Conservation (phyloP, 2,329 filamentous ascomycete genomes). For the Trichoderma asperellum region DNA sequence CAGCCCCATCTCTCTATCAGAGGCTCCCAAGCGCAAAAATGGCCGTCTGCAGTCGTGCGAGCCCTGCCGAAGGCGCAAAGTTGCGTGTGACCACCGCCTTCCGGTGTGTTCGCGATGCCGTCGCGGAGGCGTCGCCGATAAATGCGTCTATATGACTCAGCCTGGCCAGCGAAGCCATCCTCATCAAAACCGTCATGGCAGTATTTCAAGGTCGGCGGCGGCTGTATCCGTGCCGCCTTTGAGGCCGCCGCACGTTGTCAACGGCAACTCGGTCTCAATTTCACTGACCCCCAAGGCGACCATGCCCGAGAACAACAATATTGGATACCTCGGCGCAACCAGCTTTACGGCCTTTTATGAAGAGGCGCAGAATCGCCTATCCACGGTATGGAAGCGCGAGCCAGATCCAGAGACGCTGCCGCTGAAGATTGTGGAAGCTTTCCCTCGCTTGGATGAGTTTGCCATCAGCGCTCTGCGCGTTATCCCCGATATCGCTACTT, state of each 20-base stretch:
- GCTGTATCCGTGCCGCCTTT: not conserved
- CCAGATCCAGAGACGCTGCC: conserved; percentile 4
- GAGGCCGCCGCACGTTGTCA: not conserved
- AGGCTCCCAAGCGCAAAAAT: conserved; percentile 22
- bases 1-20: not conserved
- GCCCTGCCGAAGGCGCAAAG: conserved; percentile 25
- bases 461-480: not conserved
- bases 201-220: not conserved
- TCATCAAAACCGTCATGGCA: not conserved
- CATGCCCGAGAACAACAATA: conserved; percentile 15
- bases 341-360: conserved; percentile 27
- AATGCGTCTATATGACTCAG: conserved; percentile 17
- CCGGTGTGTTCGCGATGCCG: conserved; percentile 28
- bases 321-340: conserved; percentile 26
- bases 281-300: not conserved
- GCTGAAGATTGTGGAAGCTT: not conserved
- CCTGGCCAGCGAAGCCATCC: not conserved
- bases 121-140: conserved; percentile 19
- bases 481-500: conserved; percentile 21
- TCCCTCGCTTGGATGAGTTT: not conserved
- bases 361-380: conserved; percentile 16
- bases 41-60: conserved; percentile 23
- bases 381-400: not conserved
- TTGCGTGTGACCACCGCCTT: conserved; percentile 24
- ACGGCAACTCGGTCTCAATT: not conserved